Evolutionary conservation across 2,329 filamentous ascomycete genomes (phyloP).

Genomic region (Fusarium humuli): DNA sequence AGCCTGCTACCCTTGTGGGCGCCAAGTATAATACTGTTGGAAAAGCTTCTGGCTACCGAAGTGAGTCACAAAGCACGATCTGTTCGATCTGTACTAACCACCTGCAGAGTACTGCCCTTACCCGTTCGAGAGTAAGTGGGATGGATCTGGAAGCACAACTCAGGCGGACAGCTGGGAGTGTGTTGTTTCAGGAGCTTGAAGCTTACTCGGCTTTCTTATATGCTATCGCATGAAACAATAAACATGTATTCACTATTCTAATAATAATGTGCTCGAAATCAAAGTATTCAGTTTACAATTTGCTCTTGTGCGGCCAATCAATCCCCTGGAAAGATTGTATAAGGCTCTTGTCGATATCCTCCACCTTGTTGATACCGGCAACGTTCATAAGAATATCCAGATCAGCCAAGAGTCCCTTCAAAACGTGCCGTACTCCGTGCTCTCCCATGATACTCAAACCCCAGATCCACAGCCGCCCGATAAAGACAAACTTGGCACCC

Average conservation of each 20-base stretch:
- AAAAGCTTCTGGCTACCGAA: neutral
- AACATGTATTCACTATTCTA: neutral
- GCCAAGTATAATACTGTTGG: neutral
- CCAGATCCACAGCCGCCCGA: slow-evolving; percentile 24
- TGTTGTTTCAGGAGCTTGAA: neutral
- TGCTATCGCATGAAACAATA: neutral
- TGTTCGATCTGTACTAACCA: neutral
- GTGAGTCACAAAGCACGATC: neutral
- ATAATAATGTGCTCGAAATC: too few species aligned
- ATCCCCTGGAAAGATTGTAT: neutral
- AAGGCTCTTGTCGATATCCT: slow-evolving; percentile 5
- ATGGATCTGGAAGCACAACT: slow-evolving; percentile 4
- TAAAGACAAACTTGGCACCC: slow-evolving; percentile 25
- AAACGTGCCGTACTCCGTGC: slow-evolving; percentile 19
- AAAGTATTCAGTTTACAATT: neutral
- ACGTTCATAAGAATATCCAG: slow-evolving; percentile 18
- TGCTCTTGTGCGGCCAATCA: neutral
- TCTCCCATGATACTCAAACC: slow-evolving; percentile 25
- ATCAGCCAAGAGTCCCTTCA: slow-evolving; percentile 11
- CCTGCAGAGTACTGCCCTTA: slow-evolving; percentile 10
- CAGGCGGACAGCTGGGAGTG: slow-evolving; percentile 2
- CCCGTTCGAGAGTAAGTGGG: slow-evolving; percentile 10
- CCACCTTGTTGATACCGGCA: neutral
- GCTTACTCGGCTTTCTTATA: neutral
- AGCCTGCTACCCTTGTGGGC: neutral